phyloP scores from a whole-genome alignment of 495 filamentous ascomycete genomes.

The Penicillium dipodomyicola region DNA sequence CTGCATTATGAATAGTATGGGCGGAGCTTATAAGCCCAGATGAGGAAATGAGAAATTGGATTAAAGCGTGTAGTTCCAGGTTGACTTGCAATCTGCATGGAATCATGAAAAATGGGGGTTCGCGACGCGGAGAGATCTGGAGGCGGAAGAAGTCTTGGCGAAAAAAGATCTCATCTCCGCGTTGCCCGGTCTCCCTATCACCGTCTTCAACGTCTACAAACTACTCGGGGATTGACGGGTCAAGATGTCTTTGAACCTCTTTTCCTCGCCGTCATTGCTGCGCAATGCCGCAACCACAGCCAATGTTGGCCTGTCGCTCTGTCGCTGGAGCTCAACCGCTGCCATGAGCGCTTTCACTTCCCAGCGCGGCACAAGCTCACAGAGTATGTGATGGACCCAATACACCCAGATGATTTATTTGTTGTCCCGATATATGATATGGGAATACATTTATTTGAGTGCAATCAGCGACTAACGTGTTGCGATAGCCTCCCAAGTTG shows the following conservation, averaged over 20 bases:
- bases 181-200: conserved; percentile 10
- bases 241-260: conserved; percentile 36
- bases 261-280: conserved; percentile 33
- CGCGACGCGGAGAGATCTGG: conserved; percentile 25
- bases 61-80: background rate
- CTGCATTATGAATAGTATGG: conserved; percentile 57
- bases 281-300: conserved; percentile 24
- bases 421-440: background rate
- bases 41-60: background rate
- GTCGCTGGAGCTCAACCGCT: conserved; percentile 44
- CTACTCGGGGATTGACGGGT: background rate
- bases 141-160: conserved; percentile 33
- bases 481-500: conserved; percentile 19
- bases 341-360: conserved; percentile 31
- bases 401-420: background rate
- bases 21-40: conserved; percentile 2
- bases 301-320: conserved; percentile 26
- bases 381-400: conserved; percentile 22
- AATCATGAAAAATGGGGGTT: conserved; percentile 10
- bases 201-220: conserved; percentile 5
- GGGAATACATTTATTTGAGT: background rate
- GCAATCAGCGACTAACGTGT: conserved; percentile 3
- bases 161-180: conserved; percentile 29
- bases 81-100: conserved; percentile 4
- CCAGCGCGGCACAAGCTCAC: conserved; percentile 23